Evolutionary conservation across 805 yeast genomes (phyloP), one percentile per base, ranked within the genome.

Genomic region (Cyberlindnera veronae): DNA sequence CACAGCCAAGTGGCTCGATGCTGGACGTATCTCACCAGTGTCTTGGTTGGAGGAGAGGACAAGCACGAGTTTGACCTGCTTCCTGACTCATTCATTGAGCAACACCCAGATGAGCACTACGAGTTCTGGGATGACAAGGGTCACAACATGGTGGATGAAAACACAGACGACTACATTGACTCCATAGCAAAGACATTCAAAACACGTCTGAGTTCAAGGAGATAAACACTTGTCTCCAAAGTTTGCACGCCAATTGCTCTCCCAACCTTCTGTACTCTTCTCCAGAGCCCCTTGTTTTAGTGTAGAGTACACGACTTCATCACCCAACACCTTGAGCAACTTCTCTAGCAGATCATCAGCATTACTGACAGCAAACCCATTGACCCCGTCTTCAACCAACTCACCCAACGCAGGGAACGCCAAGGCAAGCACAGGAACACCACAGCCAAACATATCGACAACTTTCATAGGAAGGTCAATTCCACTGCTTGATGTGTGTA

Each of bases 381-480:
- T 89, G 1, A 63, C 67, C 2, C 74, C 75, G 34, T 81, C 74
- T 33, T 73, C 67, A 1, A 93, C 91, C 32, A 93, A 66, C 58
- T 93, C 99, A 6, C 68, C 67, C 12, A 91, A 71, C 2, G 95
- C 91, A 0, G 83, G 78, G 58, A 87, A 93, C 27, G 71, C 67
- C 42, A 90, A 67, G 0, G 96, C 77, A 3, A 90, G 68, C 0
- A 89, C 97, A 1, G 99, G 99, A 11, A 93, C 67, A 0, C 98
- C 98, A 48, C 93, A 85, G 0, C 99, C 99, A 68, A 91, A 90
- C 75, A 91, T 79, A 56, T 93, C 99, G 6, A 91, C 82, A 26
- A 93, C 85, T 61, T 93, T 93, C 99, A 93, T 93, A 1, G 99
- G 99, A 42, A 93, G 70, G 56, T 93, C 99, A 41, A 85, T 71